phyloP scores from a whole-genome alignment of 768 basidiomycete species.

The Lanmaoa pseudosensibilis region DNA sequence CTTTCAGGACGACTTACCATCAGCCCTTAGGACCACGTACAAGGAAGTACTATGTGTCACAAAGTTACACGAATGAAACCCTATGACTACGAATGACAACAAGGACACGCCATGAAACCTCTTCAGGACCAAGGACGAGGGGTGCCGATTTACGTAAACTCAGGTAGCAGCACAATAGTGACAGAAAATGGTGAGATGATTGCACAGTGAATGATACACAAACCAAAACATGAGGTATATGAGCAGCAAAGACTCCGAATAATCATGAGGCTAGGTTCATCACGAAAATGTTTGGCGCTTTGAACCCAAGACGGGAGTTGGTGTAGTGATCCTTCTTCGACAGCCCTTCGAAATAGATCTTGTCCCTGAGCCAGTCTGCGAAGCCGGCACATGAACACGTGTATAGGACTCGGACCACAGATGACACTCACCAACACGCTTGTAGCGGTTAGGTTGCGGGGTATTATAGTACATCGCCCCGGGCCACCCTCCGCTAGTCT shows the following conservation, averaged over 20 bases:
- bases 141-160: background rate
- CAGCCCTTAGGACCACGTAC: background rate
- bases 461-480: slow-evolving; percentile 45
- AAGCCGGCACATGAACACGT: background rate
- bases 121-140: background rate
- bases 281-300: slow-evolving; percentile 77
- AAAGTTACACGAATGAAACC: too few species aligned
- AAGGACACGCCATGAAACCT: background rate
- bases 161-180: background rate
- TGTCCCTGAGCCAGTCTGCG: slow-evolving; percentile 77
- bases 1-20: background rate
- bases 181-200: background rate
- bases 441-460: slow-evolving; percentile 48
- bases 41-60: background rate
- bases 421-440: slow-evolving; percentile 58
- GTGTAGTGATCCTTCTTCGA: slow-evolving; percentile 60
- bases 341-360: slow-evolving; percentile 67
- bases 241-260: background rate
- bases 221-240: slow-evolving; percentile 11
- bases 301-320: slow-evolving; percentile 63
- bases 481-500: slow-evolving; percentile 38
- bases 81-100: background rate
- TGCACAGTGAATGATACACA: slow-evolving; percentile 5
- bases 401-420: background rate
- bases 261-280: slow-evolving; percentile 57